Percentiles rank a stretch among this genome's conserved stretches.
These are phyloP conservation scores for Coemansia sp. DNA, from an alignment of 192 early-diverging fungal species.

Conservation along the genomic window DNA sequence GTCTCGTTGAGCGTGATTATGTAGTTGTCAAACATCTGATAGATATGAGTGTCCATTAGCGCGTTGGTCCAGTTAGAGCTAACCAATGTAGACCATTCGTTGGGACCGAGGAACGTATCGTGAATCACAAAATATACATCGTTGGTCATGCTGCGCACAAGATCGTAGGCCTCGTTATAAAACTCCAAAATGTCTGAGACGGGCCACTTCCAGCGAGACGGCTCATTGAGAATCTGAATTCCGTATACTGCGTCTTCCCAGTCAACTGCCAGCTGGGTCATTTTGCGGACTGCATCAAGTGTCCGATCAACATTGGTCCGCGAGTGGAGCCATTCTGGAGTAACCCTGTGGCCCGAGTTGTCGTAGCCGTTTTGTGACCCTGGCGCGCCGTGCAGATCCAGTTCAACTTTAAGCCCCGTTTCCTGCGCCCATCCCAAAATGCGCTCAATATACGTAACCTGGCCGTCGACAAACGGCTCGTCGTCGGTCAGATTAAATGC, in stretches of 20 bases:
- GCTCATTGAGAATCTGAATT: slow-evolving; percentile 53
- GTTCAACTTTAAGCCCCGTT: slow-evolving; percentile 54
- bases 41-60: slow-evolving; percentile 56
- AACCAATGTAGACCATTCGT: slow-evolving; percentile 39
- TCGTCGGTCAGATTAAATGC: slow-evolving; percentile 55
- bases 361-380: slow-evolving; percentile 64
- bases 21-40: slow-evolving; percentile 56
- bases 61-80: slow-evolving; percentile 47
- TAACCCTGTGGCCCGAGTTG: slow-evolving; percentile 55
- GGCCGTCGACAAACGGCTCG: slow-evolving; percentile 55
- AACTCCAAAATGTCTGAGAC: slow-evolving; percentile 39
- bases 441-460: slow-evolving; percentile 56
- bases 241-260: slow-evolving; percentile 45
- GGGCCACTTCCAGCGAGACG: slow-evolving; percentile 46
- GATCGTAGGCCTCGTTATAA: slow-evolving; percentile 53
- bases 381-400: slow-evolving; percentile 60
- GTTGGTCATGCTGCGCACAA: slow-evolving; percentile 28
- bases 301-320: slow-evolving; percentile 57
- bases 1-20: slow-evolving; percentile 36
- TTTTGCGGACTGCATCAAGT: slow-evolving; percentile 50
- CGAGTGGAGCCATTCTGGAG: slow-evolving; percentile 49
- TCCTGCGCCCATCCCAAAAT: slow-evolving; percentile 55
- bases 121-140: slow-evolving; percentile 49
- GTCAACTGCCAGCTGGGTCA: slow-evolving; percentile 58
- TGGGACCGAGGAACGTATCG: slow-evolving; percentile 51